Conservation (phyloP, 2,329 filamentous ascomycete genomes). For the Alternaria rosae region DNA sequence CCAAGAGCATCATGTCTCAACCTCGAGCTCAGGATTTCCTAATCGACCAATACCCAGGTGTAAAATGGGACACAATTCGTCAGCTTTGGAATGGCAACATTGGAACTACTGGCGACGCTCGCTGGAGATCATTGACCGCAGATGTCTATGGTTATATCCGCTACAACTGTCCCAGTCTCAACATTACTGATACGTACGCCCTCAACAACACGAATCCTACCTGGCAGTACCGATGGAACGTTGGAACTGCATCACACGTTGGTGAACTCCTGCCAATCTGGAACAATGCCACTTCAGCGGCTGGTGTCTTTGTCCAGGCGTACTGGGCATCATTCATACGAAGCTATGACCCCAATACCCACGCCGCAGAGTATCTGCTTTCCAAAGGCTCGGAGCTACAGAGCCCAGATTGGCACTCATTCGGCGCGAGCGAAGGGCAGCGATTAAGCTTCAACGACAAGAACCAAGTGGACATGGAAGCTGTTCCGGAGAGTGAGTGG, state of each 20-base stretch:
- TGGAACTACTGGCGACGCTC: constrained; percentile 33
- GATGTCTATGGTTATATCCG: constrained; percentile 58
- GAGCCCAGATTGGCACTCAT: constrained; percentile 40
- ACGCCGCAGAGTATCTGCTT: constrained; percentile 33
- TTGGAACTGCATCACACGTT: constrained; percentile 50
- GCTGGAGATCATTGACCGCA: constrained; percentile 49
- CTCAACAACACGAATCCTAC: constrained; percentile 37
- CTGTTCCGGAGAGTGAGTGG: constrained; percentile 30
- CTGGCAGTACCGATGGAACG: constrained; percentile 61
- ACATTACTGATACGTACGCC: constrained; percentile 48
- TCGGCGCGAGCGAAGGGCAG: constrained; percentile 24
- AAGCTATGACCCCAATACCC: constrained; percentile 50
- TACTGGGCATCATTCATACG: constrained; percentile 58
- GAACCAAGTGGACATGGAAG: constrained; percentile 41
- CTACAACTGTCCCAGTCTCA: constrained; percentile 57
- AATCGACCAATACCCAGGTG: constrained; percentile 48
- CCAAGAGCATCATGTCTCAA: constrained; percentile 44
- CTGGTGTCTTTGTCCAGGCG: constrained; percentile 42
- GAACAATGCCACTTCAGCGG: constrained; percentile 42
- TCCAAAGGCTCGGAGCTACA: constrained; percentile 22
- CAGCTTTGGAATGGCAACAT: constrained; percentile 35
- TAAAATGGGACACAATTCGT: constrained; percentile 42
- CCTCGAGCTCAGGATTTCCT: constrained; percentile 48
- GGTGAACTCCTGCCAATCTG: constrained; percentile 51
- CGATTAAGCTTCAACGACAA: constrained; percentile 38